phyloP scores from a whole-genome alignment of 2,329 filamentous ascomycete genomes.

The Calonectria pauciramosa region DNA sequence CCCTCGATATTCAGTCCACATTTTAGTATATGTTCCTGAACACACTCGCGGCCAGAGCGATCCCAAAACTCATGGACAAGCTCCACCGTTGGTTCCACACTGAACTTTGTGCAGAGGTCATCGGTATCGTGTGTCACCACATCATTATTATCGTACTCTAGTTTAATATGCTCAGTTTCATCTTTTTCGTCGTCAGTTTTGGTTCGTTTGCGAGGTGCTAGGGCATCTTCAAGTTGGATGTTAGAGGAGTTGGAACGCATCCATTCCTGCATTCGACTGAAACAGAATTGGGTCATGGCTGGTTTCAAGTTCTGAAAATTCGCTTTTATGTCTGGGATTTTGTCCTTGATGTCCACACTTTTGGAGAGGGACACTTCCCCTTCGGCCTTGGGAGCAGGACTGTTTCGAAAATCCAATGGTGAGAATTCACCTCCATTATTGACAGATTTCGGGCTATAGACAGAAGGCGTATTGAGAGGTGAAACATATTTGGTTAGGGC shows the following conservation, averaged over 20 bases:
- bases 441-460: not conserved
- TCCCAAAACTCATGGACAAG: not conserved
- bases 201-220: not conserved
- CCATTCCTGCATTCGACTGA: not conserved
- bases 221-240: not conserved
- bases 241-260: not conserved
- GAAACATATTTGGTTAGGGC: not conserved
- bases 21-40: not conserved
- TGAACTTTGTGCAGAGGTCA: accelerated
- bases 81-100: not conserved
- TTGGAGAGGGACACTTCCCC: too few species aligned
- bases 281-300: not conserved
- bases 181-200: not conserved
- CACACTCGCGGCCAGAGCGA: not conserved
- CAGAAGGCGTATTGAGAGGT: not conserved
- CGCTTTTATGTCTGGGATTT: too few species aligned
- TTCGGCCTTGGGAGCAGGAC: not conserved
- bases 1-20: not conserved
- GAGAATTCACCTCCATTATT: too few species aligned
- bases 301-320: not conserved
- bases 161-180: not conserved
- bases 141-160: not conserved
- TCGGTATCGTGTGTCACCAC: too few species aligned
- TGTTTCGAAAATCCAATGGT: not conserved
- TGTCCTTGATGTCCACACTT: accelerated